Percentiles rank a stretch among this genome's conserved stretches.
phyloP scores from a whole-genome alignment of 164 flowering plant species.

The Aristolochia fimbriata region DNA sequence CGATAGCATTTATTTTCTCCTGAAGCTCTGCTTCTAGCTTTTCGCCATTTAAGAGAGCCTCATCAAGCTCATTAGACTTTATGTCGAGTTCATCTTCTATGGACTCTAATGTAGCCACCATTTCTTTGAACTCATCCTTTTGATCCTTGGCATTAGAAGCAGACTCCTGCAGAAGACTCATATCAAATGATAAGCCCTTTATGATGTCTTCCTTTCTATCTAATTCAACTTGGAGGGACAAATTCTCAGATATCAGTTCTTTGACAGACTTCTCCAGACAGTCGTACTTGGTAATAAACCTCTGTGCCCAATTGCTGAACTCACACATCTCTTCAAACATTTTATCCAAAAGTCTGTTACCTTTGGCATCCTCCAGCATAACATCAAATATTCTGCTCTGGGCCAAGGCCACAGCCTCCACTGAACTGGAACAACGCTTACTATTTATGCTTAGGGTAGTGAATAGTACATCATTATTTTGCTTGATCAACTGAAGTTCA shows the following conservation, averaged over 20 bases:
- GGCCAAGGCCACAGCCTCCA: constrained; percentile 18
- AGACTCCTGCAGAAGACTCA: constrained; percentile 79
- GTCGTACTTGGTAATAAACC: constrained; percentile 36
- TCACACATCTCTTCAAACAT: constrained; percentile 29
- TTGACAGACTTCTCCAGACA: constrained; percentile 31
- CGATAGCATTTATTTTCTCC: constrained; percentile 37
- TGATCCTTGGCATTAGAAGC: constrained; percentile 57
- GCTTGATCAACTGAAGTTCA: constrained; percentile 20
- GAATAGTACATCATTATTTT: constrained; percentile 18
- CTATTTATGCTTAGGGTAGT: constrained; percentile 15
- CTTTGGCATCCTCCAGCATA: constrained; percentile 13
- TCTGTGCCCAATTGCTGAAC: constrained; percentile 20
- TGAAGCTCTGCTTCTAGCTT: constrained; percentile 45
- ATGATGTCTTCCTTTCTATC: constrained; percentile 64
- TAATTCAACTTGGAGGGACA: constrained; percentile 47
- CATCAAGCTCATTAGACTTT: constrained; percentile 44
- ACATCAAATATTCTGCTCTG: constrained; percentile 16
- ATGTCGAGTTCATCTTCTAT: constrained; percentile 43
- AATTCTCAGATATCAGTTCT: constrained; percentile 40
- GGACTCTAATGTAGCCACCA: constrained; percentile 36
- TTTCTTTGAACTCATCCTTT: constrained; percentile 56
- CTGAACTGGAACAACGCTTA: constrained; percentile 16
- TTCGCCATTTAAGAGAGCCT: constrained; percentile 28
- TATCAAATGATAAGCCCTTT: constrained; percentile 67
- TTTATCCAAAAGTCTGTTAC: constrained; percentile 17